phyloP scores from a whole-genome alignment of 345 rosid genomes.

The Pugionium dolabratum region DNA sequence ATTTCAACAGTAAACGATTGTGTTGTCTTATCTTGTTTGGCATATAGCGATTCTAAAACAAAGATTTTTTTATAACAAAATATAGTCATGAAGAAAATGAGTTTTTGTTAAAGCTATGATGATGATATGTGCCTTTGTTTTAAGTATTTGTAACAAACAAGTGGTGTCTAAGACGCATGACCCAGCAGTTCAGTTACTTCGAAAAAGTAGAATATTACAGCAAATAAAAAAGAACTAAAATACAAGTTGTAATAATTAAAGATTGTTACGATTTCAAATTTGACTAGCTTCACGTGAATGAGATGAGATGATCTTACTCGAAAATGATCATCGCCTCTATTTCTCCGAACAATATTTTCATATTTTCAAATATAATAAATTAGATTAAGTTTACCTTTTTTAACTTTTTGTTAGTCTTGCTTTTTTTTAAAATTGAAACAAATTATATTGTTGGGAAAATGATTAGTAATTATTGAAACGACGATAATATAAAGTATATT shows the following conservation, averaged over 20 bases:
- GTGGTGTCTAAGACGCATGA: no score
- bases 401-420: not conserved
- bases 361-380: not conserved
- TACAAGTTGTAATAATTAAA: constrained; percentile 12
- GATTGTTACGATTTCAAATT: not conserved
- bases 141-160: no score
- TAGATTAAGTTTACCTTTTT: constrained; percentile 24
- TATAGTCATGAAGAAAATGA: no score
- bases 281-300: constrained; percentile 13
- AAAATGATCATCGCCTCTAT: not conserved
- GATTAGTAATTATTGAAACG: constrained; percentile 27
- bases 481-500: no score
- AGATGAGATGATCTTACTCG: constrained; percentile 6
- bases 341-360: not conserved
- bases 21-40: no score
- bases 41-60: no score
- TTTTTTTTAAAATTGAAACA: not conserved
- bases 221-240: not conserved
- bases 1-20: no score
- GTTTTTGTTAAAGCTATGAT: no score
- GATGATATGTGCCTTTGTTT: no score
- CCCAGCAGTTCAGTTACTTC: no score
- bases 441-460: constrained; percentile 17
- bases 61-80: no score
- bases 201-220: no score